phyloP scores from a whole-genome alignment of 2,329 filamentous ascomycete species.

The Colletotrichum tanaceti region DNA sequence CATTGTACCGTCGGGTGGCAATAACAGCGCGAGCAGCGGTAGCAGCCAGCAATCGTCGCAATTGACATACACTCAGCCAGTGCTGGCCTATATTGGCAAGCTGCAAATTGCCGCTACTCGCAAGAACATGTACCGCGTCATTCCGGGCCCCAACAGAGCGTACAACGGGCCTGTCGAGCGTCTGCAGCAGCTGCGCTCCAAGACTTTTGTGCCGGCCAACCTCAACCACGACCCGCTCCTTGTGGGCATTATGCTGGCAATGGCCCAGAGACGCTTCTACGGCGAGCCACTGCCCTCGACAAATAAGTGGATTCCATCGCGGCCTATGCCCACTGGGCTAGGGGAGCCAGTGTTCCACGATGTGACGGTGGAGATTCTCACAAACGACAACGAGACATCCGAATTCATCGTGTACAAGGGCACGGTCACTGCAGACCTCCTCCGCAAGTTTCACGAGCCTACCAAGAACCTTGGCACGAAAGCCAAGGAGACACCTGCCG shows the following conservation, averaged over 20 bases:
- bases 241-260: conserved; percentile 63
- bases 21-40: conserved; percentile 7
- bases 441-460: conserved; percentile 63
- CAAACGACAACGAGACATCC: conserved; percentile 59
- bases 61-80: conserved; percentile 42
- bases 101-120: conserved; percentile 59
- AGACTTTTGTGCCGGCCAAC: conserved; percentile 60
- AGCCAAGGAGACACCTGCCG: conserved; percentile 9
- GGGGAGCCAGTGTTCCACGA: conserved; percentile 55
- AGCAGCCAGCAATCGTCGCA: conserved; percentile 23
- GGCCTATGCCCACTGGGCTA: conserved; percentile 15
- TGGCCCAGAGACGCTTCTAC: conserved; percentile 69
- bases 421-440: conserved; percentile 59
- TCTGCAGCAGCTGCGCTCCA: conserved; percentile 60
- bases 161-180: conserved; percentile 61
- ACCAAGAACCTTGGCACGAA: conserved; percentile 50
- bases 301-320: conserved; percentile 32
- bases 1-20: conserved; percentile 31
- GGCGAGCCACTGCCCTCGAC: conserved; percentile 33
- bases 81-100: conserved; percentile 62
- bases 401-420: conserved; percentile 67
- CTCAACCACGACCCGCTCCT: conserved; percentile 64
- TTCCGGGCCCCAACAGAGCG: conserved; percentile 53
- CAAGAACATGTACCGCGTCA: conserved; percentile 59
- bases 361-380: conserved; percentile 62